Evolutionary conservation across 2,329 filamentous ascomycete species (phyloP).

Genomic region (Lachnellula subtilissima): DNA sequence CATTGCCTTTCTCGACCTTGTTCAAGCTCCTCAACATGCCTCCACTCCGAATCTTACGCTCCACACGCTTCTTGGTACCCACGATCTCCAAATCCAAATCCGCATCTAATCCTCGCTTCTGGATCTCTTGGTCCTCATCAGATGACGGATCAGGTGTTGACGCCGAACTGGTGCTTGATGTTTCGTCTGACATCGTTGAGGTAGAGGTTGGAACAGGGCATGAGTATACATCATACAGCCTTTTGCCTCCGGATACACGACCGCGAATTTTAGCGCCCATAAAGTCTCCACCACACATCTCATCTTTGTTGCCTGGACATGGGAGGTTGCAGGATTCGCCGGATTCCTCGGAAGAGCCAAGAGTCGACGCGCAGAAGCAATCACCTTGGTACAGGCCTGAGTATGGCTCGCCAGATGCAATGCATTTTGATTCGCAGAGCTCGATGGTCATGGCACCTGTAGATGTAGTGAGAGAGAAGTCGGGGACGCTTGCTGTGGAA

Average conservation of each 20-base stretch:
- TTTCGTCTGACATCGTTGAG: too few relatives aligned
- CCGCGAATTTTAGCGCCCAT: too few relatives aligned
- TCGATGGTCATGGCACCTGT: constrained; percentile 4
- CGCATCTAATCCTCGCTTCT: too few relatives aligned
- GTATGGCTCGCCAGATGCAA: constrained; percentile 5
- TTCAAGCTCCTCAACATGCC: constrained; percentile 2
- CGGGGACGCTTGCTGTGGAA: neutral
- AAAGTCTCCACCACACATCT: neutral
- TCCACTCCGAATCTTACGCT: neutral
- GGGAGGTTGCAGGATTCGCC: neutral
- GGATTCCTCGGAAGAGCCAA: neutral
- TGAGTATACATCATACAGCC: too few relatives aligned
- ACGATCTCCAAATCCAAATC: too few relatives aligned
- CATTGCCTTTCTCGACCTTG: constrained; percentile 5
- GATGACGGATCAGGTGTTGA: too few relatives aligned
- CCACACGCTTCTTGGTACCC: too few relatives aligned
- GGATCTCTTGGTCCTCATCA: too few relatives aligned
- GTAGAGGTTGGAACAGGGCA: too few relatives aligned
- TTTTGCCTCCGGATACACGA: too few relatives aligned
- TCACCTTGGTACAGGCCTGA: constrained; percentile 3
- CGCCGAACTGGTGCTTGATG: too few relatives aligned
- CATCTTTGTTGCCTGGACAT: neutral
- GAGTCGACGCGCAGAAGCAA: constrained; percentile 5
- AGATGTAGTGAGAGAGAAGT: constrained; percentile 2
- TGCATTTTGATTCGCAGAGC: constrained; percentile 9